Evolutionary conservation across 148 eudicot genomes (phyloP).

Genomic region (Salicornia ramosissima): DNA sequence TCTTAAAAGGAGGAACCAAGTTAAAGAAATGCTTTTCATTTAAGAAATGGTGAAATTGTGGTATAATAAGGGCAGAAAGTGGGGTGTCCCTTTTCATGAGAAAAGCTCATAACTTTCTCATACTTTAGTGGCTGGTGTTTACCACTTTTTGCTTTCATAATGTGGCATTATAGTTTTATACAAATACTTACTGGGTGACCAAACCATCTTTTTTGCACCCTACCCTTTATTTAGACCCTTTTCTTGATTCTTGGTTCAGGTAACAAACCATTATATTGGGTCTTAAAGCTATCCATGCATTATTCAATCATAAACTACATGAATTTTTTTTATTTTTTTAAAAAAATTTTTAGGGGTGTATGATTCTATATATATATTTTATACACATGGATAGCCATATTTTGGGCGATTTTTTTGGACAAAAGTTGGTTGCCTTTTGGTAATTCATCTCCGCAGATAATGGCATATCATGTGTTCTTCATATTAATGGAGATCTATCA

Average conservation of each 20-base stretch:
- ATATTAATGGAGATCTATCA: neutral
- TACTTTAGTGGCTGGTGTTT: slow-evolving; percentile 33
- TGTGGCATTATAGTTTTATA: neutral
- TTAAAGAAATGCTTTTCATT: slow-evolving; percentile 26
- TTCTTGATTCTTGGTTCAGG: slow-evolving; percentile 23
- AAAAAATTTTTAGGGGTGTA: neutral
- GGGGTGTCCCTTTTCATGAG: slow-evolving; percentile 65
- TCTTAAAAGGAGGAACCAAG: slow-evolving; percentile 52
- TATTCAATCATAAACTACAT: slow-evolving; percentile 11
- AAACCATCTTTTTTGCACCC: slow-evolving; percentile 16
- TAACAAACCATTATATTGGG: slow-evolving; percentile 12
- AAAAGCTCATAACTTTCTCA: slow-evolving; percentile 46
- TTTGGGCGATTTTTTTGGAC: slow-evolving; percentile 7
- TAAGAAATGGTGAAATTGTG: slow-evolving; percentile 15
- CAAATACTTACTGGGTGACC: neutral
- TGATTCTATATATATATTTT: slow-evolving; percentile 14
- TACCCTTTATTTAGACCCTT: slow-evolving; percentile 4
- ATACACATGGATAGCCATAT: slow-evolving; percentile 20
- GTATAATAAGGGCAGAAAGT: slow-evolving; percentile 42
- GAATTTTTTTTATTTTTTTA: too few species aligned
- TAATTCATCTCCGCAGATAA: slow-evolving; percentile 1
- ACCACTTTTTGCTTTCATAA: slow-evolving; percentile 2
- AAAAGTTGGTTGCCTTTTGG: slow-evolving; percentile 25
- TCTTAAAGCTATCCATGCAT: slow-evolving; percentile 13
- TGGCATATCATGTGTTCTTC: slow-evolving; percentile 4